Evolutionary conservation across 768 basidiomycete species (phyloP).

Genomic region (Termitomyces sp.): DNA sequence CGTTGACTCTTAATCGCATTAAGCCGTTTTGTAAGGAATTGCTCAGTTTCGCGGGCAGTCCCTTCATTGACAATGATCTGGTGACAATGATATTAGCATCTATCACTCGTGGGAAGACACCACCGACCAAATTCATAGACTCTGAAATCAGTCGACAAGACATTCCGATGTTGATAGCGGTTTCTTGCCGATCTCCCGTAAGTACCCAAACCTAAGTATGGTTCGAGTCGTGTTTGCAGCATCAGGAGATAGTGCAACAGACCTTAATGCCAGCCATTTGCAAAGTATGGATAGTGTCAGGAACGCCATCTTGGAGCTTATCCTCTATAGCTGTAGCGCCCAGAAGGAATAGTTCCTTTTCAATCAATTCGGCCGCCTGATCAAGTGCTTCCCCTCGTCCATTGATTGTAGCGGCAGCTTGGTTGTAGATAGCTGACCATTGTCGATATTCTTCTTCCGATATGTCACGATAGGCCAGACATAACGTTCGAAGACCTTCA

Average conservation of each 20-base stretch:
- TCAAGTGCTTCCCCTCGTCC: conserved; percentile 95
- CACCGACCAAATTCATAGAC: conserved; percentile 90
- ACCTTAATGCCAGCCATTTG: conserved; percentile 99
- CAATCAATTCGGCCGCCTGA: conserved; percentile 90
- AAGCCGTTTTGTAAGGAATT: conserved; percentile 84
- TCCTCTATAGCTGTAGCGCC: conserved; percentile 99
- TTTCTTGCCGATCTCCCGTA: conserved; percentile 97
- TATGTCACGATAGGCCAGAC: conserved; percentile 90
- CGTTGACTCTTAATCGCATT: conserved; percentile 92
- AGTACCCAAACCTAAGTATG: conserved; percentile 82
- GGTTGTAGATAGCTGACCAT: conserved; percentile 84
- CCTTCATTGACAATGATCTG: conserved; percentile 96
- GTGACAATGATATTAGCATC: background rate
- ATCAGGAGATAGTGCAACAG: background rate
- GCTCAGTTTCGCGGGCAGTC: conserved; percentile 70
- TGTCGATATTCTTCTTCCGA: conserved; percentile 85
- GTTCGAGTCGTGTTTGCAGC: background rate
- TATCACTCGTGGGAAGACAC: background rate
- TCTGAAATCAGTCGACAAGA: conserved; percentile 96
- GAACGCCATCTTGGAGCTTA: conserved; percentile 97
- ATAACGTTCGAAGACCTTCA: conserved; percentile 94
- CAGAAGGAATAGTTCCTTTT: conserved; percentile 86
- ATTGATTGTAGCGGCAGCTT: conserved; percentile 92
- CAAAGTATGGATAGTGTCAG: conserved; percentile 94
- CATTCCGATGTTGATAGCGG: conserved; percentile 98